Conservation (phyloP, 2,329 filamentous ascomycete species). For the Fusarium piperis region DNA sequence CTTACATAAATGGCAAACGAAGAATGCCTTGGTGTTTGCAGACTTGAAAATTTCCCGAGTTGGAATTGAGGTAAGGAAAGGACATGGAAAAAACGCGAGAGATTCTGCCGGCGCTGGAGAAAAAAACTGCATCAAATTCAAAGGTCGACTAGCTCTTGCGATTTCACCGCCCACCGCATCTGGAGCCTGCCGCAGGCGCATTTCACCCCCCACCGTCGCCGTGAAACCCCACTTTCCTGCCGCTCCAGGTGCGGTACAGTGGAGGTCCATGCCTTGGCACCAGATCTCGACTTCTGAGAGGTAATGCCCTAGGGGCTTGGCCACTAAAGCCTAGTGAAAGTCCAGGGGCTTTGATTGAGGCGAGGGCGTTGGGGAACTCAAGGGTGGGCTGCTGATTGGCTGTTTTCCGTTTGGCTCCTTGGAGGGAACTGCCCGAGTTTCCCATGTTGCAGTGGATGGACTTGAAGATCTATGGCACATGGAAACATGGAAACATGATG, state of each 20-base stretch:
- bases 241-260: background rate
- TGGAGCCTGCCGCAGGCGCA: conserved; percentile 22
- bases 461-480: conserved; percentile 31
- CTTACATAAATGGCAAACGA: conserved; percentile 19
- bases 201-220: conserved; percentile 25
- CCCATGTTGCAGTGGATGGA: conserved; percentile 16
- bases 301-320: background rate
- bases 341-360: background rate
- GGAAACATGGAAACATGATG: conserved; percentile 11
- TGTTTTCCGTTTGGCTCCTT: background rate
- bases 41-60: background rate
- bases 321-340: background rate
- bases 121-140: conserved; percentile 38
- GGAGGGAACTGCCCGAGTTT: conserved; percentile 7
- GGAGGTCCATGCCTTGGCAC: background rate
- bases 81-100: conserved; percentile 26
- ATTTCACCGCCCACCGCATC: conserved; percentile 45
- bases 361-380: background rate
- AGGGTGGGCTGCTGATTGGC: conserved; percentile 16
- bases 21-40: background rate
- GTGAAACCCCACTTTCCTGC: conserved; percentile 29
- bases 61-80: conserved; percentile 23
- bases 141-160: conserved; percentile 37
- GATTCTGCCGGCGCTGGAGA: conserved; percentile 41
- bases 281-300: background rate